Conservation (phyloP, 352 stramenopile species). For the Phytopythium helicoides region DNA sequence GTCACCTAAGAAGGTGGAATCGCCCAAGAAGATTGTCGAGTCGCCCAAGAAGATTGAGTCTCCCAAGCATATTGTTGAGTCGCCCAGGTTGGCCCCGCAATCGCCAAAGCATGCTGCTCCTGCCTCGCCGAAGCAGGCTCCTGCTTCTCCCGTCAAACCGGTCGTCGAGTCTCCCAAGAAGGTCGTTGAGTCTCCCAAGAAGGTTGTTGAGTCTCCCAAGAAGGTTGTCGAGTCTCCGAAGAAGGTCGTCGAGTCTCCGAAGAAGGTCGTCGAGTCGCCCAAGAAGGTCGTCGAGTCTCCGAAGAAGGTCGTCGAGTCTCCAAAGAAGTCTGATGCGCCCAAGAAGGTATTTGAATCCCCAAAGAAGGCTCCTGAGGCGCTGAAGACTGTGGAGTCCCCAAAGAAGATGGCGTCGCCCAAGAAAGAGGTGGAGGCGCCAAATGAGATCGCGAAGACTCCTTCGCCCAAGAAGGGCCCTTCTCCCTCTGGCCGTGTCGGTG, state of each 20-base stretch:
- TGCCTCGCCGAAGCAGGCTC: conserved; percentile 4
- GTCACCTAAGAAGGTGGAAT: conserved; percentile 13
- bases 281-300: conserved; percentile 2
- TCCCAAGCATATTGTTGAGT: conserved; percentile 7
- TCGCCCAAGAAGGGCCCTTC: conserved; percentile 1
- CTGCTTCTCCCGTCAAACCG: too few species aligned
- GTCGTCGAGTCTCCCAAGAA: neutral
- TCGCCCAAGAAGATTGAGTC: conserved; percentile 7
- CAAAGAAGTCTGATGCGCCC: conserved; percentile 4
- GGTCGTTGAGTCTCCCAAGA: conserved; percentile 3
- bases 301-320: conserved; percentile 2
- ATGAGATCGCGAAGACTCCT: too few species aligned
- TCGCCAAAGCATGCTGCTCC: conserved; percentile 10
- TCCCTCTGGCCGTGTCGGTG: conserved; percentile 2
- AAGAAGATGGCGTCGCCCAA: conserved; percentile 8
- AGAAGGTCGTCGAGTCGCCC: neutral
- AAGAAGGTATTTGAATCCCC: conserved; percentile 13
- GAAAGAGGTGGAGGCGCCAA: conserved; percentile 4
- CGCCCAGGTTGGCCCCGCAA: conserved; percentile 4
- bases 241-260: conserved; percentile 2
- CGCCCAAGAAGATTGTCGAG: conserved; percentile 20
- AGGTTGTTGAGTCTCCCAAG: conserved; percentile 11
- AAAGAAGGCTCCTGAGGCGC: conserved; percentile 10
- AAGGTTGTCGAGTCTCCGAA: conserved; percentile 3
- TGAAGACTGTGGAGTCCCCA: conserved; percentile 12